These are phyloP conservation scores for Podila epigama DNA, from an alignment of 192 early-diverging fungal species.

Conservation along the genomic window DNA sequence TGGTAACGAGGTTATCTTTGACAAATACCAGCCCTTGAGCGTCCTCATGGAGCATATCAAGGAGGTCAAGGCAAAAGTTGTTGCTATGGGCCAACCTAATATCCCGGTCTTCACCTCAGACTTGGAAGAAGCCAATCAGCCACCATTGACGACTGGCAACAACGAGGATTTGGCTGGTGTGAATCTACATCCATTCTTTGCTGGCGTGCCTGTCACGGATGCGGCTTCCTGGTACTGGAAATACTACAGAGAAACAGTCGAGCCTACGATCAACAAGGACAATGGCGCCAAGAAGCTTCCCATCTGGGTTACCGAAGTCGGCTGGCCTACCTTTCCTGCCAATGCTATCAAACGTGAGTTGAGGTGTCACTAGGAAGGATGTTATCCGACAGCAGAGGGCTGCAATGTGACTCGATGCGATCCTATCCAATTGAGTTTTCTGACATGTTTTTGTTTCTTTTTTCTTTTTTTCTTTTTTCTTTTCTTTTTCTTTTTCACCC, in stretches of 20 bases:
- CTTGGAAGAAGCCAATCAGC: constrained; percentile 17
- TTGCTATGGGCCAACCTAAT: constrained; percentile 32
- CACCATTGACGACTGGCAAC: constrained; percentile 14
- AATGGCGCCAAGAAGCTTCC: constrained; percentile 1
- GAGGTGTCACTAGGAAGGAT: no score
- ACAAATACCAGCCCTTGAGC: constrained; percentile 16
- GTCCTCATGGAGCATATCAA: constrained; percentile 19
- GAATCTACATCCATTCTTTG: constrained; percentile 58
- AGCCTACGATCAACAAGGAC: constrained; percentile 10
- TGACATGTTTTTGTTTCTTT: not conserved
- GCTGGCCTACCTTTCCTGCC: constrained; percentile 52
- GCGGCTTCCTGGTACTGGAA: constrained; percentile 52
- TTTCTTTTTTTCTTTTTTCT: constrained; percentile 4
- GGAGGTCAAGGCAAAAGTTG: constrained; percentile 38
- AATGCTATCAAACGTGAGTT: constrained; percentile 12
- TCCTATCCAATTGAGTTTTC: no score
- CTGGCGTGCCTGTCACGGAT: constrained; percentile 31
- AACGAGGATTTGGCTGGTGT: constrained; percentile 41
- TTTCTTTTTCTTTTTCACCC: not conserved
- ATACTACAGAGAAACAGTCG: constrained; percentile 30
- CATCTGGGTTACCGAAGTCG: constrained; percentile 51
- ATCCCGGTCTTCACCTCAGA: constrained; percentile 53
- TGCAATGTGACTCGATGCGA: no score
- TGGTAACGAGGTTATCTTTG: constrained; percentile 58
- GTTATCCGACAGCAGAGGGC: no score